Conservation (phyloP, 495 filamentous ascomycete species). For the Aspergillus affinis region DNA sequence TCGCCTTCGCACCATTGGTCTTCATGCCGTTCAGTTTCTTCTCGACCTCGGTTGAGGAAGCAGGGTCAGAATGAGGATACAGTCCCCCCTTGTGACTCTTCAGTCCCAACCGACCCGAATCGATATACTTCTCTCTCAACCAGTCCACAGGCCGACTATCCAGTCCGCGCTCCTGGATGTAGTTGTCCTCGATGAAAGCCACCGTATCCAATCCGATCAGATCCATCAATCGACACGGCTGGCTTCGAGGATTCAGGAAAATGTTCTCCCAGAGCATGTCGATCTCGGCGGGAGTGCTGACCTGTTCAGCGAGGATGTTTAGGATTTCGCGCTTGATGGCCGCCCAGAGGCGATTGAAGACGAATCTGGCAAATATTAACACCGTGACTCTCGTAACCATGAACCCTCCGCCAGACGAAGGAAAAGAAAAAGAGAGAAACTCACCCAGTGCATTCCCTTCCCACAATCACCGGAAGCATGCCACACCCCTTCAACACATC, state of each 20-base stretch:
- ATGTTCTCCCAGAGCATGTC: conserved; percentile 40
- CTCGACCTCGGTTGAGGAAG: neutral
- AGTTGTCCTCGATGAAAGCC: conserved; percentile 44
- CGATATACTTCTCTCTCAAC: conserved; percentile 33
- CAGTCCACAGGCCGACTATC: conserved; percentile 31
- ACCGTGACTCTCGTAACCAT: neutral
- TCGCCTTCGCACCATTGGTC: neutral
- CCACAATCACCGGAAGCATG: conserved; percentile 33
- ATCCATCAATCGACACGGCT: conserved; percentile 32
- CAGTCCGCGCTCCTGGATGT: conserved; percentile 33
- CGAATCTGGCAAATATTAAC: conserved; percentile 30
- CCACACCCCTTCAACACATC: conserved; percentile 41
- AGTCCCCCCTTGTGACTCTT: conserved; percentile 37
- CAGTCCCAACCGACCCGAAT: conserved; percentile 29
- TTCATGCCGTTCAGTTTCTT: neutral
- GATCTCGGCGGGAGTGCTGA: conserved; percentile 46
- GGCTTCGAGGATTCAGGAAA: conserved; percentile 24
- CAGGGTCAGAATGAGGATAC: conserved; percentile 21
- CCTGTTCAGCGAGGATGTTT: conserved; percentile 49
- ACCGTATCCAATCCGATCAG: conserved; percentile 34
- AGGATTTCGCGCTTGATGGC: conserved; percentile 55
- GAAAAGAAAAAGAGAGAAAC: conserved; percentile 9
- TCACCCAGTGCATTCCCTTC: conserved; percentile 51
- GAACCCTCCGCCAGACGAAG: neutral
- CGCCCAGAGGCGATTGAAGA: conserved; percentile 60